Evolutionary conservation across 129 eudicot genomes (phyloP).

Genomic region (Pseudognaphalium luteoalbum): DNA sequence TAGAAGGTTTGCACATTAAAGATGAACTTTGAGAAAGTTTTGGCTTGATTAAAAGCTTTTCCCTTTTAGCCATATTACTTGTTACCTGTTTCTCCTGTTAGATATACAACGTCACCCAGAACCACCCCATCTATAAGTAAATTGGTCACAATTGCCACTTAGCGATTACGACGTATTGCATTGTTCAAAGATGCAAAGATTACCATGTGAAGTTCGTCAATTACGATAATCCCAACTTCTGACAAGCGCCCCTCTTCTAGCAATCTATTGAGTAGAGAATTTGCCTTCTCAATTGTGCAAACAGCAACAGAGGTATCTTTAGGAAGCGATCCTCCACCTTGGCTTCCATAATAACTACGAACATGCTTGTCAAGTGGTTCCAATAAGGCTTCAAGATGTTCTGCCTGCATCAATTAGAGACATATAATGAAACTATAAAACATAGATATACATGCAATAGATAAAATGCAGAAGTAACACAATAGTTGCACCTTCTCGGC

Average conservation of each 20-base stretch:
- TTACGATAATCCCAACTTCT: slow-evolving; percentile 95
- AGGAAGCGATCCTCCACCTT: slow-evolving; percentile 97
- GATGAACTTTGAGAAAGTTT: too few species aligned
- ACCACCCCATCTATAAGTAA: neutral
- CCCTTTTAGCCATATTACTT: neutral
- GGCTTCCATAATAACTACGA: slow-evolving; percentile 92
- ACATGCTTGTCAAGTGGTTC: slow-evolving; percentile 91
- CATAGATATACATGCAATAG: neutral
- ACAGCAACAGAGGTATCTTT: slow-evolving; percentile 98
- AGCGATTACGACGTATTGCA: slow-evolving; percentile 9
- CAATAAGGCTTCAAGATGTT: slow-evolving; percentile 82
- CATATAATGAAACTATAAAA: neutral
- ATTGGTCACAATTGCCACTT: neutral
- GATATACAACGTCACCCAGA: neutral
- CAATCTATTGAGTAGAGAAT: slow-evolving; percentile 81
- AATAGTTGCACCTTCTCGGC: slow-evolving; percentile 69
- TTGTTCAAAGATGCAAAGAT: slow-evolving; percentile 19
- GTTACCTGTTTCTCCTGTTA: neutral
- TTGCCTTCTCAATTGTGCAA: slow-evolving; percentile 97
- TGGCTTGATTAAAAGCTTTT: neutral
- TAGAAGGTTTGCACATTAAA: too few species aligned
- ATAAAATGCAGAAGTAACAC: neutral
- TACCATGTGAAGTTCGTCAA: slow-evolving; percentile 99
- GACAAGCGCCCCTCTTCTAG: slow-evolving; percentile 95
- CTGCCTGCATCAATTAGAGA: slow-evolving; percentile 61